These are phyloP conservation scores for Dothidotthia symphoricarpi DNA, from an alignment of 2,329 filamentous ascomycete genomes.

Conservation along the genomic window DNA sequence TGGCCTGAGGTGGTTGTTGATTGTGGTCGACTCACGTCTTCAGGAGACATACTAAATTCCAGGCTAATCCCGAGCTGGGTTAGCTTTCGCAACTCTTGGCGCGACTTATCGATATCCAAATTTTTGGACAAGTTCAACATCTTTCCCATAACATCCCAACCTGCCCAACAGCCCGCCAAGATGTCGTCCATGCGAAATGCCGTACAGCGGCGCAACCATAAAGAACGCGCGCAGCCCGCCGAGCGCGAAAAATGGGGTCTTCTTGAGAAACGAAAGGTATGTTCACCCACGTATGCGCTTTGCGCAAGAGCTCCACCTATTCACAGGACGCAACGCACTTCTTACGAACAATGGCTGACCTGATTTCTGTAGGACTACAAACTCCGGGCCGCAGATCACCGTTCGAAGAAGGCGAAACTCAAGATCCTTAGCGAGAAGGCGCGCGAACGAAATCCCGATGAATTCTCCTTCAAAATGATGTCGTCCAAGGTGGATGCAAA, in stretches of 20 bases:
- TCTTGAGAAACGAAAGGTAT: conserved; percentile 84
- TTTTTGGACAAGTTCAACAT: conserved; percentile 1
- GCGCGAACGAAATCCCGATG: conserved; percentile 62
- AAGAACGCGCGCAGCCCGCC: conserved; percentile 82
- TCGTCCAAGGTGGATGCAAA: conserved; percentile 50
- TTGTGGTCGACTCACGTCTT: too few species aligned
- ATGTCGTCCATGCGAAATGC: conserved; percentile 41
- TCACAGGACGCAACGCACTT: background rate
- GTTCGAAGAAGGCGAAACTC: conserved; percentile 60
- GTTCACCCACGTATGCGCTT: background rate
- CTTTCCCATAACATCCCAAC: background rate
- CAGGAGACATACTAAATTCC: too few species aligned
- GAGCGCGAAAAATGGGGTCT: conserved; percentile 85
- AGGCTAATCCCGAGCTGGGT: too few species aligned
- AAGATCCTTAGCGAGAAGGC: conserved; percentile 60
- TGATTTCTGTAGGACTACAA: conserved; percentile 58
- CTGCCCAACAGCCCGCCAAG: conserved; percentile 6
- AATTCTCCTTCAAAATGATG: conserved; percentile 66
- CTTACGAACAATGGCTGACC: conserved; percentile 1
- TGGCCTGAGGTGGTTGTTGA: too few species aligned
- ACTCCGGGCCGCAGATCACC: conserved; percentile 63
- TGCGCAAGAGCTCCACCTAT: background rate
- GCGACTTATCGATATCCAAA: conserved; percentile 1
- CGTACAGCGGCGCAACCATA: conserved; percentile 74
- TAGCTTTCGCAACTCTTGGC: too few species aligned